Evolutionary conservation across 257 asterid species (phyloP), one percentile per base, ranked within the genome.

Genomic region (Handroanthus guayacan): DNA sequence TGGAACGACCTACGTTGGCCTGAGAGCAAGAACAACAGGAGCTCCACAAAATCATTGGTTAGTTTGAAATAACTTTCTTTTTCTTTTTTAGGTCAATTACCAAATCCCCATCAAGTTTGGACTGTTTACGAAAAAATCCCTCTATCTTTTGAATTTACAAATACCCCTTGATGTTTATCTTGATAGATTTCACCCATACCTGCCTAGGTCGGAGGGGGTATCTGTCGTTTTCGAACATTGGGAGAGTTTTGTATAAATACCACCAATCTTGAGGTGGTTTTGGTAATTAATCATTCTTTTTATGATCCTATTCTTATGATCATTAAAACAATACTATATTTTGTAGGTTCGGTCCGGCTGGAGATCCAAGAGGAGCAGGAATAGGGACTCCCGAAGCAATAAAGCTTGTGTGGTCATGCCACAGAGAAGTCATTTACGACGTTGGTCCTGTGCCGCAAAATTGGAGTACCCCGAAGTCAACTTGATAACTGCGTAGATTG

Each of bases 21-120:
- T 93, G 69, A 89, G 95, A 84, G 99, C 97, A 65, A 88, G 99
- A 87, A 93, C 98, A 14, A 89, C 99, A 0, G 97, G 98, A 17
- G 97, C 98, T 65, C 98, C 99, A 62, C 97, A 95, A 77, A 95
- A 91, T 76, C 99, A 95, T 75, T 93, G 99, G 98, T 93, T 9
- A 43, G 85, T 79, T n/a, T 11, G 36, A 69, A 4, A 13, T 25
- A 25, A 25, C 31, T 0, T 1, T 25, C 31, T 58, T 2, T 9
- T 9, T 39, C 45, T 1, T 1, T 2, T 64, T 67, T 20, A 0
- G 31, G 1, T 25, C 1, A 25, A 25, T 25, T 25, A 25, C 31
- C 31, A 1, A 25, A 25, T 0, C 31, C 31, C 31, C 31, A 25
- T 25, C 31, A 25, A 25, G 31, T 25, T 25, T 25, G 31, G 31